Base-by-base conservation (phyloP, 768 basidiomycete genomes). In the Daedaleopsis nitida region DNA sequence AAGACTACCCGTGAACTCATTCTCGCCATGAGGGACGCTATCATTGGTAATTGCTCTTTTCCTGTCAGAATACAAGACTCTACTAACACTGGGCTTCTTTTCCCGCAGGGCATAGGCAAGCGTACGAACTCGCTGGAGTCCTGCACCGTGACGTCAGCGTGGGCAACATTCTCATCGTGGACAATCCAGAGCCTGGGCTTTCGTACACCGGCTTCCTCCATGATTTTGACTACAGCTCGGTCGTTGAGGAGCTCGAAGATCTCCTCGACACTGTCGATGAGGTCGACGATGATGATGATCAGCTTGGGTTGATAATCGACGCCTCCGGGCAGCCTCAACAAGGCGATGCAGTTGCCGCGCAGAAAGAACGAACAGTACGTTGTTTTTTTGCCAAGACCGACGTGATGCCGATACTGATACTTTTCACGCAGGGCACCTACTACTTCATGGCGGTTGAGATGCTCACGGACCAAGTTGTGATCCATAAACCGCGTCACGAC, bases 91-190 rank as follows among this genome's bases (percentile, higher is more conserved):
- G n/a, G n/a, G n/a, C n/a, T n/a, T n/a, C n/a, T 48, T 13, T 14
- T 9, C 13, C 12, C 35, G 9, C 32, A 68, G 67, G 62, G 1
- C 67, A 68, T 21, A n/a, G 19, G 9, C 32, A 44, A 11, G 62
- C 62, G 2, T 59, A 49, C 57, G 44, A 54, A 34, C 27, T 50
- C n/a, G 64, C 63, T 13, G 55, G 56, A 1, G 48, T 69, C 16
- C 37, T 69, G 3, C 68, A 66, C 23, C 53, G 66, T 1, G 68
- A 69, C 43, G 34, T 69, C 45, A 69, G 68, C 24, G 51, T 56
- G 2, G 55, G 56, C 1, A 69, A 69, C 23, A 62, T 69, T 17
- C 55, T 69, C 17, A 66, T 69, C 45, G 51, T 27, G 0, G 55
- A 51, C 39, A 32, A 34, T 16, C 24, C n/a, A 5, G 38, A 52